Conservation (phyloP, 2,329 filamentous ascomycete genomes). For the Metarhizium sp. region DNA sequence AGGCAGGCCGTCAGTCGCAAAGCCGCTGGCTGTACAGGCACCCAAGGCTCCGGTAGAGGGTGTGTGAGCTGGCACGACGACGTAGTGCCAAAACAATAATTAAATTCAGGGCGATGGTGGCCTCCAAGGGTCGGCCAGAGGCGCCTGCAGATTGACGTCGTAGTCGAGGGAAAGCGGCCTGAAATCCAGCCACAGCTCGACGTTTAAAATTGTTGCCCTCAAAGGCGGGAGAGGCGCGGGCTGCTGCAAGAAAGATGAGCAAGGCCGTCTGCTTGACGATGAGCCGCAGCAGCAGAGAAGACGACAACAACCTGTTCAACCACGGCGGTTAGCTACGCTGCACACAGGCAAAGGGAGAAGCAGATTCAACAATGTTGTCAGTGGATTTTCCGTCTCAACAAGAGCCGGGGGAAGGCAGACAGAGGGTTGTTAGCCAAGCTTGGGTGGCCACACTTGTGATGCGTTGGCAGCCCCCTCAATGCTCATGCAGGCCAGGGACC, state of each 20-base stretch:
- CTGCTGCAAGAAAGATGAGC: background rate
- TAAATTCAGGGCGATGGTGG: slow-evolving; percentile 13
- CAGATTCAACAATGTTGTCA: background rate
- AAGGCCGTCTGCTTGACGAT: background rate
- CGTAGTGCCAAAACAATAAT: slow-evolving; percentile 23
- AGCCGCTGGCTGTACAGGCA: slow-evolving; percentile 35
- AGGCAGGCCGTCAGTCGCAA: slow-evolving; percentile 20
- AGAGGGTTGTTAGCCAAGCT: slow-evolving; percentile 7
- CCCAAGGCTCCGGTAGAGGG: slow-evolving; percentile 45
- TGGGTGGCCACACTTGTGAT: slow-evolving; percentile 26
- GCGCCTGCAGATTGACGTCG: slow-evolving; percentile 51
- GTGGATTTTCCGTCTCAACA: background rate
- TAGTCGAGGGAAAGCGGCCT: background rate
- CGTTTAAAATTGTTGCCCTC: background rate
- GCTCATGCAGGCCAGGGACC: slow-evolving; percentile 47
- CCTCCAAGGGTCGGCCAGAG: slow-evolving; percentile 43
- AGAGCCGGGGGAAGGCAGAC: slow-evolving; percentile 6
- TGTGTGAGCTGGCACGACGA: slow-evolving; percentile 50
- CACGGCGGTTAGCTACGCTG: background rate
- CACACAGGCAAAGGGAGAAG: background rate
- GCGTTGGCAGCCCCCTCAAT: slow-evolving; percentile 25
- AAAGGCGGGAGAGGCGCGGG: background rate
- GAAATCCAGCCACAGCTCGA: background rate
- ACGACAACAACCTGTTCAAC: background rate
- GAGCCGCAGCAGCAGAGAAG: background rate